phyloP scores from a whole-genome alignment of 176 grass and related monocot genomes.

The Avena insularis region DNA sequence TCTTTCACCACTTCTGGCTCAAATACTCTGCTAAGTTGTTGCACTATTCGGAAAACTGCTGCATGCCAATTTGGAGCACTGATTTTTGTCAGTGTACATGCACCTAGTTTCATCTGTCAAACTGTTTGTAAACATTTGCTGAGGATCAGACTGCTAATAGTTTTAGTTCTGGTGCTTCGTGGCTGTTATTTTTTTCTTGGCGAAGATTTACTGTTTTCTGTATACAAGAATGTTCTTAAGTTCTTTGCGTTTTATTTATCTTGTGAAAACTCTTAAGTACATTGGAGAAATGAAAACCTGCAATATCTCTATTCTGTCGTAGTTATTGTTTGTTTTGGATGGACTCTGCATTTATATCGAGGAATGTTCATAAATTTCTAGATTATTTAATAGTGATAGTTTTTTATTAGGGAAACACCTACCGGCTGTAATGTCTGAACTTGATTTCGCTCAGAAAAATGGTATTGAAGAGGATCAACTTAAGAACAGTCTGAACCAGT shows the following conservation, averaged over 20 bases:
- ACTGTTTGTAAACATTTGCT: background rate
- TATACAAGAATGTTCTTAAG: background rate
- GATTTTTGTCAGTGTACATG: background rate
- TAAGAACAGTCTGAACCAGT: background rate
- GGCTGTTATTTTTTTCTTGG: background rate
- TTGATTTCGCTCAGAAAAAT: background rate
- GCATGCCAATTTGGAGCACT: background rate
- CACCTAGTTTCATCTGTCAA: slow-evolving; percentile 11
- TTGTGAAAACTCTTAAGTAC: background rate
- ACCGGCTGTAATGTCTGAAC: background rate
- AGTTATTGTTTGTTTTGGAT: no score
- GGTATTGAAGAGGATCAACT: background rate
- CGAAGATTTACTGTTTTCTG: background rate
- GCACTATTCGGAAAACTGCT: background rate
- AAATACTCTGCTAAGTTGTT: background rate
- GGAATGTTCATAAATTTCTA: background rate
- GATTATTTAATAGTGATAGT: background rate
- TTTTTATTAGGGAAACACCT: background rate
- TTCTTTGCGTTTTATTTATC: background rate
- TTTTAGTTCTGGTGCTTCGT: background rate
- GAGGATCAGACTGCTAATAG: background rate
- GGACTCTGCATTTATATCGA: background rate
- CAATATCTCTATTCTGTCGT: background rate
- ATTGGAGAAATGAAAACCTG: background rate
- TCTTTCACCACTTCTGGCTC: background rate